Evolutionary conservation across 345 rosid species (phyloP).

Genomic region (Eucalyptus victrix): DNA sequence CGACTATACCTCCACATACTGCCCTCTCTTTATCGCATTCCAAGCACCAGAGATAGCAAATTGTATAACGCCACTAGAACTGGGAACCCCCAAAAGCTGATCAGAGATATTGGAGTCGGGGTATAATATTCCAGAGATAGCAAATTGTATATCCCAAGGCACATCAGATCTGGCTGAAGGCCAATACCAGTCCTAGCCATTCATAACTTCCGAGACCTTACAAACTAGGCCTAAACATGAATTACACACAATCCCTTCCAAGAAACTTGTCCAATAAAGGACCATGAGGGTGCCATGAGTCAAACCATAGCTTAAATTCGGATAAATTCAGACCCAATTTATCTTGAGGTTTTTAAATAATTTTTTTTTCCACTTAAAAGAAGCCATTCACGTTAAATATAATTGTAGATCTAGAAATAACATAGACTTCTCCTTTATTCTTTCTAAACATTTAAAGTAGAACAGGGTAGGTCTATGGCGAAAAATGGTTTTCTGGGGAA

Average conservation of each 20-base stretch:
- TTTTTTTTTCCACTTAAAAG: background rate
- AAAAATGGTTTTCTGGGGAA: background rate
- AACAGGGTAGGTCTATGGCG: background rate
- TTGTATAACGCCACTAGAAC: background rate
- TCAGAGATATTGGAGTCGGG: background rate
- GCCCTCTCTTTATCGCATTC: background rate
- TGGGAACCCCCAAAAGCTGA: background rate
- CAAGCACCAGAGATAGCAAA: background rate
- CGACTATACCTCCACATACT: background rate
- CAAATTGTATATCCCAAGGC: background rate
- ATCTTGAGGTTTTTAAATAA: background rate
- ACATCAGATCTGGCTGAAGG: background rate
- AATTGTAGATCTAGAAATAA: background rate
- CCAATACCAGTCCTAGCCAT: background rate
- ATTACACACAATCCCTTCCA: background rate
- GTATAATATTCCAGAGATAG: background rate
- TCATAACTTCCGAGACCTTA: background rate
- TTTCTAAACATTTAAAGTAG: background rate
- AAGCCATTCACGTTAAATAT: background rate
- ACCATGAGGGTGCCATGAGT: background rate
- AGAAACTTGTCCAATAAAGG: background rate
- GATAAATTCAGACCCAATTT: background rate
- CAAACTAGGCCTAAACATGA: background rate
- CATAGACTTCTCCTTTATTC: background rate
- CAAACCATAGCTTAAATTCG: background rate